phyloP scores from a whole-genome alignment of 257 asterid species.

The Lycium ferocissimum region DNA sequence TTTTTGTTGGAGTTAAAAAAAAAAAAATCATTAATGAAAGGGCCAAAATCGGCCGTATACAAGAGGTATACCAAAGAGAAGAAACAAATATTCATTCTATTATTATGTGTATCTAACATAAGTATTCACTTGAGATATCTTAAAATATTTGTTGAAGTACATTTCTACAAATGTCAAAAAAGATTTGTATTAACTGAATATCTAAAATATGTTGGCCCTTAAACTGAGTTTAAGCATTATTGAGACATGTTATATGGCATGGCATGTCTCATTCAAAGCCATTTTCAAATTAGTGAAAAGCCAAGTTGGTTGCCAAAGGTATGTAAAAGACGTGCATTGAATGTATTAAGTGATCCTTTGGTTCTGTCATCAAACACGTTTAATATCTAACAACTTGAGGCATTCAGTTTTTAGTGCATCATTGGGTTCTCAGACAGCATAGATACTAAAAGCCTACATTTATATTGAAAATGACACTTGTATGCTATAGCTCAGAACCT shows the following conservation, averaged over 20 bases:
- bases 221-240: neutral
- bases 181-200: neutral
- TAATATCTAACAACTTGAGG: neutral
- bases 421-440: neutral
- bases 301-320: neutral
- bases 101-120: neutral
- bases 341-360: neutral
- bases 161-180: neutral
- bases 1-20: neutral
- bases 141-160: neutral
- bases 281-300: neutral
- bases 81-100: neutral
- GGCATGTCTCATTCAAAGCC: neutral
- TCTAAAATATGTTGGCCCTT: neutral
- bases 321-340: neutral
- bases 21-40: neutral
- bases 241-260: conserved; percentile 7
- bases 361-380: conserved; percentile 2
- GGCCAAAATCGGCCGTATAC: neutral
- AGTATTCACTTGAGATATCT: neutral
- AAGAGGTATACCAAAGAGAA: neutral
- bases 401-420: neutral
- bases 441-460: conserved; percentile 2
- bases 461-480: neutral
- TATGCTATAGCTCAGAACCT: conserved; percentile 53